Conservation (phyloP, 2,329 filamentous ascomycete genomes). For the Dactylellina cionopaga region DNA sequence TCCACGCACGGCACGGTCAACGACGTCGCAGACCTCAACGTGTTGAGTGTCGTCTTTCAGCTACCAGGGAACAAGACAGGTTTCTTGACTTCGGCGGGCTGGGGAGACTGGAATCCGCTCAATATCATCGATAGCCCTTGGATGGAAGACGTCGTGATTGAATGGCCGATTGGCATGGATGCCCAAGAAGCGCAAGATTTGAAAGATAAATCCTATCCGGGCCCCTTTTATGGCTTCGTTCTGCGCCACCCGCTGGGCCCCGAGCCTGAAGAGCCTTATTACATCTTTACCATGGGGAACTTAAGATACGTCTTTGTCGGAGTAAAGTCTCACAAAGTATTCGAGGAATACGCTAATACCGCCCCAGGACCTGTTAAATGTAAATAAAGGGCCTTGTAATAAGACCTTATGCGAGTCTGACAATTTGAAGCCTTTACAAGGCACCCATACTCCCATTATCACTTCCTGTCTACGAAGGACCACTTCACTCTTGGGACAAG, state of each 20-base stretch:
- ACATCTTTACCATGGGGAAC: slow-evolving; percentile 20
- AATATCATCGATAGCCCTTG: not conserved
- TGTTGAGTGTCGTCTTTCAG: slow-evolving; percentile 13
- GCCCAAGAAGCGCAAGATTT: slow-evolving; percentile 13
- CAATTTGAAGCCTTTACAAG: too few species aligned
- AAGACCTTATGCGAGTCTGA: too few species aligned
- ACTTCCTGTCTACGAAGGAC: too few species aligned
- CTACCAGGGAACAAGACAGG: slow-evolving; percentile 9
- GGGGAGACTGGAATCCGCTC: slow-evolving; percentile 13
- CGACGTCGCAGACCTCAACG: slow-evolving; percentile 10
- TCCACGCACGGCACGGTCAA: slow-evolving; percentile 8
- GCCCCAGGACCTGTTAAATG: slow-evolving; percentile 7
- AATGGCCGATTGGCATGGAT: slow-evolving; percentile 1
- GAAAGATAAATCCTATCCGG: slow-evolving; percentile 1
- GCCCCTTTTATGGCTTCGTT: slow-evolving; percentile 11
- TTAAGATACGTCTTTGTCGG: slow-evolving; percentile 9
- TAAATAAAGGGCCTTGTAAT: not conserved
- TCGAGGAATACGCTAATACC: slow-evolving; percentile 1
- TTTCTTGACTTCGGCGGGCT: slow-evolving; percentile 8
- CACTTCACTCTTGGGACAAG: too few species aligned
- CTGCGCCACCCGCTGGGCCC: not conserved
- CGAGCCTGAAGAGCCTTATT: not conserved
- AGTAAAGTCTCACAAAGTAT: slow-evolving; percentile 6
- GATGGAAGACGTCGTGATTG: slow-evolving; percentile 2
- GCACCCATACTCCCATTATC: too few species aligned